Base-by-base conservation (phyloP, 2,329 filamentous ascomycete species). In the Trichoderma breve region DNA sequence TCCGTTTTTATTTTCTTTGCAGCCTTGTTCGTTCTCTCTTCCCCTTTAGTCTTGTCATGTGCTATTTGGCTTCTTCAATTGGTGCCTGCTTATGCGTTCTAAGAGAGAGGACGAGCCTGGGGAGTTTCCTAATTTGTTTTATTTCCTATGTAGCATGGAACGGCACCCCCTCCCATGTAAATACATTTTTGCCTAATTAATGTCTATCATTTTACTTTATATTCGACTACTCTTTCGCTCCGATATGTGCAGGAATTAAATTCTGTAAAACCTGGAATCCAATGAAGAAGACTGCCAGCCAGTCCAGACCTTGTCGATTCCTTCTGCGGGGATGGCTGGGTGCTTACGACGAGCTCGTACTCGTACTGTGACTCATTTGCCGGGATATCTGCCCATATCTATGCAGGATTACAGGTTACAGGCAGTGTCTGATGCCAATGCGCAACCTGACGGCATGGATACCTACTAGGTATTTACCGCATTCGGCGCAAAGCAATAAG, bases 1-100 rank as follows among this genome's bases (percentile, higher is more conserved):
- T 74, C 75, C 76, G 30, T 66, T 68, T n/a, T 43, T 55, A 34
- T 55, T 66, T 51, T 65, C 24, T 71, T 65, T 68, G 21, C 63
- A 51, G 30, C 43, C 57, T 36, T 57, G 26, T 39, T 34, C 18
- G 39, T 30, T 58, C 36, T 67, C 34, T 28, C 24, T 51, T 51
- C 15, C 36, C 55, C 7, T n/a, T 21, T 24, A 21, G 36, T 70
- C 55, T 36, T 70, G 57, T 36, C 36, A 47, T 62, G 57, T 70
- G 57, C 21, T n/a, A 12, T 58, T 61, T 69, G 65, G 34, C n/a
- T 60, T 24, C 36, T 28, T 68, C 26, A 15, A 47, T 21, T 51
- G 51, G 39, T 64, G 34, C 55, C 28, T 39, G 21, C 14, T 4
- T 53, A 11, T 68, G 65, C 26, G 5, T 67, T 61, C 55, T 58